Evolutionary conservation across 257 asterid species (phyloP), one percentile per base, ranked within the genome.

Genomic region (Ilex aquifolium): DNA sequence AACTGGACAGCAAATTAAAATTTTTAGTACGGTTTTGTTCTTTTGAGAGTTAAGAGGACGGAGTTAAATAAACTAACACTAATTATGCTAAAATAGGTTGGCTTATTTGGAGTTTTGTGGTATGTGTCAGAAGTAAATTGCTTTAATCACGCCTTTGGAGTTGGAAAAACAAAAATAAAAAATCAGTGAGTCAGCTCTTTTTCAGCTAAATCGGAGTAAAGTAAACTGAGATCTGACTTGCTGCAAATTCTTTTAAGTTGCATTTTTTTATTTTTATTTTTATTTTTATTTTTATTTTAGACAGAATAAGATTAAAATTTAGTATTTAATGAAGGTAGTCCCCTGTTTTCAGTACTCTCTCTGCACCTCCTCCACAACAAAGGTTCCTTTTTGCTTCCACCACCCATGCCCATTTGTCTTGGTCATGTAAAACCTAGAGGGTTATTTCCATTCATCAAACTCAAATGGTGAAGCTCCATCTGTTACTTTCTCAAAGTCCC

Each of bases 101-200:
- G 27, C 36, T 49, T 56, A 53, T 32, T 56, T 21, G 27, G 56
- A 68, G 65, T 15, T 44, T 13, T 68, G 71, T 62, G 74, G 51
- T 60, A 64, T 60, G 61, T 55, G 63, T 32, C 32, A 14, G 42
- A 59, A 32, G 44, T 32, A 48, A 65, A 40, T 61, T 63, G 63
- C 83, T 72, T 73, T 78, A 79, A 58, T 65, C 70, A 56, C 70
- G 65, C 56, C 31, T 60, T 68, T 21, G 69, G 13, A 49, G 32
- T 73, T 76, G 53, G 16, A 17, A 75, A 74, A 52, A 21, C 27
- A 21, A 21, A 21, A 21, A 21, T 21, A 21, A 21, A 57, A 62
- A 42, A 59, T 63, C 73, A 72, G 69, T 32, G 48, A 59, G 63
- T 76, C 77, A 72, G 76, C 67, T 44, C 57, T 72, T 68, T 68